Conservation (phyloP, 345 rosid genomes). For the Populus tremula region DNA sequence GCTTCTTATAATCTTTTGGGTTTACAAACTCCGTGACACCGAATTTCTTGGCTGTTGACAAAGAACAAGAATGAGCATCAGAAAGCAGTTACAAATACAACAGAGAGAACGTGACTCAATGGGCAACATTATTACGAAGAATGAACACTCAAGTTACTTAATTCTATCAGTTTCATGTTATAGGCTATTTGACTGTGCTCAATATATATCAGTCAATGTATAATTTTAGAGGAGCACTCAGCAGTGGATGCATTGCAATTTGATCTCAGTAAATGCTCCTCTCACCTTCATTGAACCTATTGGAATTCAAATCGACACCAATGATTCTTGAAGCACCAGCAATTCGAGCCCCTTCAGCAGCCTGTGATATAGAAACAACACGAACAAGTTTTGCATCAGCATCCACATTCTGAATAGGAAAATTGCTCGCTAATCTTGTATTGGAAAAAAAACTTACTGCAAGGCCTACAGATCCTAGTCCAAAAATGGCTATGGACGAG, state of each 20-base stretch:
- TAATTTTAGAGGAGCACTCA: no score
- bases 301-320: conserved; percentile 41
- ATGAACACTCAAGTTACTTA: no score
- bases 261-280: not conserved
- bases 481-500: conserved; percentile 38
- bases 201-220: no score
- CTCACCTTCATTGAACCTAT: conserved; percentile 26
- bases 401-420: not conserved
- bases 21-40: conserved; percentile 21
- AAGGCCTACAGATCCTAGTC: conserved; percentile 44
- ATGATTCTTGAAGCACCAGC: conserved; percentile 43
- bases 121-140: no score
- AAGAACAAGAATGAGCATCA: not conserved
- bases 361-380: conserved; percentile 9
- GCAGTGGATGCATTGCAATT: no score
- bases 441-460: conserved; percentile 21
- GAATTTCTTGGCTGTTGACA: conserved; percentile 18
- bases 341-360: conserved; percentile 37
- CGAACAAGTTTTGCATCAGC: no score
- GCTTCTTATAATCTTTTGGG: conserved; percentile 15
- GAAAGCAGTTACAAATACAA: not conserved
- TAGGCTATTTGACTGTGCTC: no score
- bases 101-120: no score
- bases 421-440: no score
- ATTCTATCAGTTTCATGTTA: no score